Evolutionary conservation across 2,329 filamentous ascomycete genomes (phyloP), one percentile per base, ranked within the genome.

Genomic region (Ampelomyces quisqualis): DNA sequence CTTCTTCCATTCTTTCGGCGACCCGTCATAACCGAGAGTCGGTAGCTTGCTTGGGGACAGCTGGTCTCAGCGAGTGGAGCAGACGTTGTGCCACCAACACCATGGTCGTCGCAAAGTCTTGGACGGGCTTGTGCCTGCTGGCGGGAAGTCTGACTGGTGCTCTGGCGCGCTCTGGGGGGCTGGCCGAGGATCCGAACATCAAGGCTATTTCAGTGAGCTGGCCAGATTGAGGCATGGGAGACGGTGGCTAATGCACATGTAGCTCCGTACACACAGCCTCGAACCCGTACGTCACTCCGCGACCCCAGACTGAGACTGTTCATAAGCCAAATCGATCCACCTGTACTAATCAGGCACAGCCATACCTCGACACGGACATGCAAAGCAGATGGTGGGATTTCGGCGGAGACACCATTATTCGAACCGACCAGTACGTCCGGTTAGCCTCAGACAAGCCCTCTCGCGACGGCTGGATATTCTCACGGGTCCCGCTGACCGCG

Each of bases 381-480:
- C 87, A 94, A 74, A 95, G 88, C 74, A 85, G 93, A 67, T 98
- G 93, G 91, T 98, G 91, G 73, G 93, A 98, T 74, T 98, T 94
- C 79, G 93, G 93, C 67, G 93, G 91, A 65, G 90, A 95, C 73
- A 89, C 91, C 27, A 85, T 98, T 60, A 80, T 96, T 62, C 77
- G 82, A 53, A 78, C 81, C 49, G 82, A 86, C 63, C 77, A 80
- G 71, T 96, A 97, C 72, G 86, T 98, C 58, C 90, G 93, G 57
- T 81, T 98, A 42, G 90, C 90, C 20, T 87, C 89, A 44, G 90
- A 97, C 72, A 85, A 86, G 49, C 87, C 88, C 45, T 96, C 91
- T 60, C 89, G 95, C 72, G 80, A 83, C 60, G 93, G 93, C 62
- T 96, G 88, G 88, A 77, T 97, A 55, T 97, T 91, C 74, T 96